Base-by-base conservation (phyloP, 139 green algal genomes). In the Pleodorina starrii region DNA sequence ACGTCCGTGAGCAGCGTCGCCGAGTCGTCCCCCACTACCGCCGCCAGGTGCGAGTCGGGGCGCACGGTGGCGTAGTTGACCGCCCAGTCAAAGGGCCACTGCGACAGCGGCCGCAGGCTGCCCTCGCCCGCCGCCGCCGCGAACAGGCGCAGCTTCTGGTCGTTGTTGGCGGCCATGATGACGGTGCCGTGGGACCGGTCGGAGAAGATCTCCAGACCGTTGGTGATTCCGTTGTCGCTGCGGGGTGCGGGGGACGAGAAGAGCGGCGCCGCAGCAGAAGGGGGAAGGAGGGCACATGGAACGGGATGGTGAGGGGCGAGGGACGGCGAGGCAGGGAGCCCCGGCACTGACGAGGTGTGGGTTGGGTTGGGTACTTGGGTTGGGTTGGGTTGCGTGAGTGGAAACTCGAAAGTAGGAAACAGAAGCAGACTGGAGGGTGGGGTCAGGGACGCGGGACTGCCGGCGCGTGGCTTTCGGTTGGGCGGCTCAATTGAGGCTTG, bases 211-310 rank as follows among this genome's bases (percentile, higher is more conserved):
- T 99, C 97, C 2, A 99, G 93, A 4, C 94, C 97, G 87, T 99
- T 99, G 0, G 97, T 99, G 92, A 99, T 99, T 71, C 94, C 95
- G 82, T 99, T 99, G 48, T 99, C 97, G 68, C 90, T 94, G 89
- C n/a, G n/a, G n/a, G n/a, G n/a, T n/a, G n/a, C n/a, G n/a, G n/a
- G n/a, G n/a, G n/a, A n/a, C n/a, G n/a, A n/a, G n/a, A n/a, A n/a
- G n/a, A n/a, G n/a, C n/a, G n/a, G 21, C 54, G 54, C 54, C 54
- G 9, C 6, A 14, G 50, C 50, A 14, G 50, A 14, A 14, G 6
- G 32, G 68, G 35, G 68, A 32, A 46, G 38, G 68, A 32, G 68
- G 68, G 35, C 12, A 68, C 5, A 21, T n/a, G n/a, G n/a, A n/a
- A n/a, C n/a, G n/a, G n/a, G n/a, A n/a, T n/a, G n/a, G n/a, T n/a